Conservation (phyloP, 2,329 filamentous ascomycete genomes). For the Orbilia blumenaviensis region DNA sequence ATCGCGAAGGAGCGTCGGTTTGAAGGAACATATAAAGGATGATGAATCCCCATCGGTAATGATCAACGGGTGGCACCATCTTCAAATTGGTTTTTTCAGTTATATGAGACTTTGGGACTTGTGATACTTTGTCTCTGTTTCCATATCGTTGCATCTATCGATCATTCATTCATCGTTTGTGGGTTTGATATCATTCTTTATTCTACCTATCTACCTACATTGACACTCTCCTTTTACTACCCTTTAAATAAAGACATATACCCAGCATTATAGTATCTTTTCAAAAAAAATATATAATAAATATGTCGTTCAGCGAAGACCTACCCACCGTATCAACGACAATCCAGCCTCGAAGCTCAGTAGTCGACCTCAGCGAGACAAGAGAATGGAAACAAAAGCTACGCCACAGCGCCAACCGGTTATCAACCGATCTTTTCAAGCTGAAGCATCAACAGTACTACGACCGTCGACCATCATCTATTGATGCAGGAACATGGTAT, state of each 20-base stretch:
- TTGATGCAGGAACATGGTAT: slow-evolving; percentile 31
- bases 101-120: background rate
- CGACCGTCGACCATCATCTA: slow-evolving; percentile 38
- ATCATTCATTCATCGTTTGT: too few relatives aligned
- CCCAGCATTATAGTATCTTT: background rate
- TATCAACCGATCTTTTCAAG: slow-evolving; percentile 42
- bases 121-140: slow-evolving; percentile 1
- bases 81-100: too few relatives aligned
- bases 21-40: slow-evolving; percentile 33
- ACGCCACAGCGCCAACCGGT: slow-evolving; percentile 10
- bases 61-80: background rate
- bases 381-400: slow-evolving; percentile 34
- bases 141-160: background rate
- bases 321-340: background rate
- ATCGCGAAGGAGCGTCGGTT: slow-evolving; percentile 6
- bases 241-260: too few relatives aligned
- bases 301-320: slow-evolving; percentile 40
- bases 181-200: background rate
- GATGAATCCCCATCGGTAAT: slow-evolving; percentile 9
- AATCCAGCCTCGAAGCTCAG: background rate
- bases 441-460: slow-evolving; percentile 36
- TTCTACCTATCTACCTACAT: background rate
- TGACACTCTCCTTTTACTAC: background rate
- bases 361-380: slow-evolving; percentile 6
- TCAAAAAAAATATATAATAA: background rate